Evolutionary conservation across 2,329 filamentous ascomycete species (phyloP).

Genomic region (Anthostomella pinea): DNA sequence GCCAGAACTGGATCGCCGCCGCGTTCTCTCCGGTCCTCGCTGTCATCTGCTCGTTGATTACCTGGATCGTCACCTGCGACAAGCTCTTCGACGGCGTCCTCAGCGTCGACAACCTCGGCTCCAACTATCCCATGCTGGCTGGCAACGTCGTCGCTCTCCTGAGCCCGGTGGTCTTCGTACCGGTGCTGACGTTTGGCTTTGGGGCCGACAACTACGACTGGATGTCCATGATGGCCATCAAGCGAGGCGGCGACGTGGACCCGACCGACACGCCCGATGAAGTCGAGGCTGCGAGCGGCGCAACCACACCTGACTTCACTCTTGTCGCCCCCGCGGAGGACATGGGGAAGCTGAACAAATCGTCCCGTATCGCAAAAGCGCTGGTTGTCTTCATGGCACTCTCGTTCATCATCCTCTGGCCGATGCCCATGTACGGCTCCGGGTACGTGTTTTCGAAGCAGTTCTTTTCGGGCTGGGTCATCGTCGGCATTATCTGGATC

Average conservation of each 20-base stretch:
- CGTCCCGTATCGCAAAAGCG: conserved; percentile 10
- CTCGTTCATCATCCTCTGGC: conserved; percentile 36
- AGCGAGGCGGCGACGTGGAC: conserved; percentile 10
- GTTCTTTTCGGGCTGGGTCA: conserved; percentile 79
- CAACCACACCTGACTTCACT: background rate
- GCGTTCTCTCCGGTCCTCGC: conserved; percentile 66
- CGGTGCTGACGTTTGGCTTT: conserved; percentile 9
- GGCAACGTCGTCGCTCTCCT: conserved; percentile 54
- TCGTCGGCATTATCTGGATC: conserved; percentile 73
- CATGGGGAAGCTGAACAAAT: conserved; percentile 9
- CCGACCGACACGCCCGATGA: background rate
- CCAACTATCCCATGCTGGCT: conserved; percentile 81
- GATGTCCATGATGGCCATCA: conserved; percentile 26
- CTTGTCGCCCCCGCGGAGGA: conserved; percentile 8
- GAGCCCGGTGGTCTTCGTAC: conserved; percentile 19
- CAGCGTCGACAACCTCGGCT: conserved; percentile 68
- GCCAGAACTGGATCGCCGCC: conserved; percentile 45
- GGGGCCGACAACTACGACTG: conserved; percentile 15
- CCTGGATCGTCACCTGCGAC: conserved; percentile 74
- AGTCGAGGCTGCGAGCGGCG: conserved; percentile 40
- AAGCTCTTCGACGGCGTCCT: conserved; percentile 62
- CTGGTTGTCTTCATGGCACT: conserved; percentile 61
- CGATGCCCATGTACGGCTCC: conserved; percentile 29
- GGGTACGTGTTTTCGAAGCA: conserved; percentile 32
- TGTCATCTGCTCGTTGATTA: conserved; percentile 63